Evolutionary conservation across 345 rosid genomes (phyloP).

Genomic region (Physaria fendleri): DNA sequence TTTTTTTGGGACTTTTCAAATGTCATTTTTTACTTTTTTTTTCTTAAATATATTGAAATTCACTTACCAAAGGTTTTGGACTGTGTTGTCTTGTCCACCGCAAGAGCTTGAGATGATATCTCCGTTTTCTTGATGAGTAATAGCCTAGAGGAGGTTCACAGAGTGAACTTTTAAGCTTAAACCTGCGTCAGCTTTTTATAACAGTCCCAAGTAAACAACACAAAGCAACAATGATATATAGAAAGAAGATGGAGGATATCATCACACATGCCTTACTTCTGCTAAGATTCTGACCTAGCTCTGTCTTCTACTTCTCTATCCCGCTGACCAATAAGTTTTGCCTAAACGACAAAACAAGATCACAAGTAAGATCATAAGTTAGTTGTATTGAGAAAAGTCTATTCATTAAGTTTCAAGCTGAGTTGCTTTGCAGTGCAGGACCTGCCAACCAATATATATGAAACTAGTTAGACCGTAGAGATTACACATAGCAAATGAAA

Average conservation of each 20-base stretch:
- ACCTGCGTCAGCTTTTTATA: slow-evolving; percentile 28
- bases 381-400: slow-evolving; percentile 22
- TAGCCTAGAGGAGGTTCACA: too few species aligned
- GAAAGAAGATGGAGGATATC: slow-evolving; percentile 20
- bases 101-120: not conserved
- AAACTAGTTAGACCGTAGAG: slow-evolving; percentile 51
- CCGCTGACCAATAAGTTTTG: slow-evolving; percentile 35
- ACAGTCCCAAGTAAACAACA: slow-evolving; percentile 11
- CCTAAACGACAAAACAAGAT: slow-evolving; percentile 30
- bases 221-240: slow-evolving; percentile 5
- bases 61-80: slow-evolving; percentile 24
- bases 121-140: too few species aligned
- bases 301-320: slow-evolving; percentile 39
- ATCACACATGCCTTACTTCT: slow-evolving; percentile 59
- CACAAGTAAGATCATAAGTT: slow-evolving; percentile 11
- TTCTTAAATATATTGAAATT: not conserved
- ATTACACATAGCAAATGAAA: too few species aligned
- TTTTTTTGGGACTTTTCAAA: slow-evolving; percentile 7
- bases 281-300: slow-evolving; percentile 67
- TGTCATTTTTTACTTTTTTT: slow-evolving; percentile 4
- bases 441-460: slow-evolving; percentile 69
- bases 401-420: slow-evolving; percentile 40
- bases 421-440: slow-evolving; percentile 55
- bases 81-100: slow-evolving; percentile 8
- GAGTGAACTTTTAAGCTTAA: slow-evolving; percentile 32